Percentiles rank a stretch among this genome's conserved stretches.
phyloP scores from a whole-genome alignment of 2,329 filamentous ascomycete species.

The Elsinoe australis region DNA sequence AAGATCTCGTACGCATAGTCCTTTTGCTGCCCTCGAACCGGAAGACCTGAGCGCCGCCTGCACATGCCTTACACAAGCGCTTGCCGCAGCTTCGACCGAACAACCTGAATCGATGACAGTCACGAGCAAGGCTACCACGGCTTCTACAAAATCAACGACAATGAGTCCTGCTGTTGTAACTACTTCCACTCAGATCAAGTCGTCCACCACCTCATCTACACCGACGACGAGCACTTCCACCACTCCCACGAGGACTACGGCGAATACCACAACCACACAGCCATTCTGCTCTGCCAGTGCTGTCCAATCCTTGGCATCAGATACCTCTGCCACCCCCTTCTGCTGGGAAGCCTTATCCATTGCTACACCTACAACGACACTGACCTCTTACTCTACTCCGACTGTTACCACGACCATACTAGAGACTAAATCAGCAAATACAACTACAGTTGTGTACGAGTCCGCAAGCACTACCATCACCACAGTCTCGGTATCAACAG shows the following conservation, averaged over 20 bases:
- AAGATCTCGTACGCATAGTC: too few relatives aligned
- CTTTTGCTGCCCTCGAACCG: too few relatives aligned
- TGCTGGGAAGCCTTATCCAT: not conserved
- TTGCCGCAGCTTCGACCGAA: not conserved
- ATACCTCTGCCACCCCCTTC: not conserved
- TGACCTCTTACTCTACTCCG: too few relatives aligned
- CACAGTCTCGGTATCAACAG: not conserved
- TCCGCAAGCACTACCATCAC: not conserved
- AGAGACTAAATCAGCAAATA: too few relatives aligned
- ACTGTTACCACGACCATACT: too few relatives aligned
- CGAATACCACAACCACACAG: not conserved
- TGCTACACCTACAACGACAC: not conserved
- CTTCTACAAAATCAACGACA: not conserved
- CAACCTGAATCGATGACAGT: not conserved
- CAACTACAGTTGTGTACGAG: too few relatives aligned
- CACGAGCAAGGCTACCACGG: not conserved
- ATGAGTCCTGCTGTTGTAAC: too few relatives aligned
- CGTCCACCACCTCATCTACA: not conserved
- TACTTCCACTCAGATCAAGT: too few relatives aligned
- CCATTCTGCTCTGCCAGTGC: not conserved
- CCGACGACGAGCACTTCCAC: not conserved
- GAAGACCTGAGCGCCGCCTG: not conserved
- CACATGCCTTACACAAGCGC: not conserved
- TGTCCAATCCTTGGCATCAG: not conserved
- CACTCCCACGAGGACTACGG: not conserved